Percentiles rank a stretch among this genome's conserved stretches.
phyloP scores from a whole-genome alignment of 2,329 filamentous ascomycete species.

The Colletotrichum sp. region DNA sequence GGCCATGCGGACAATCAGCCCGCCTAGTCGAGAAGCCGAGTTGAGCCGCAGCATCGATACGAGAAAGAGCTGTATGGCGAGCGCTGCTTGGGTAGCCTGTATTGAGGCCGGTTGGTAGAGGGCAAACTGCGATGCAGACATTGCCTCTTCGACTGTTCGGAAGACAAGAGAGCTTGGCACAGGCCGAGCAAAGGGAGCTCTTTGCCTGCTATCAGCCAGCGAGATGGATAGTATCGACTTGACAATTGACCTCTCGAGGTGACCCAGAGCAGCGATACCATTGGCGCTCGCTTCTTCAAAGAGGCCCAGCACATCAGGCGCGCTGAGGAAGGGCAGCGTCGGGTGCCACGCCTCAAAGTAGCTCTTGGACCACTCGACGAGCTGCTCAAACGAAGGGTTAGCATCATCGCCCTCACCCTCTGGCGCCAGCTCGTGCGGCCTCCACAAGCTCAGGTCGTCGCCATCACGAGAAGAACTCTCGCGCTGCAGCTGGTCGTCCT shows the following conservation, averaged over 20 bases:
- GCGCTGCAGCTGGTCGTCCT: conserved; percentile 54
- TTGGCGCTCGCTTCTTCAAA: conserved; percentile 47
- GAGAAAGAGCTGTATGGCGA: conserved; percentile 59
- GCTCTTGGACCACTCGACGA: conserved; percentile 53
- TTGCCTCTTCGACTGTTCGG: conserved; percentile 51
- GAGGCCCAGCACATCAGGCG: conserved; percentile 51
- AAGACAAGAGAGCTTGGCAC: conserved; percentile 52
- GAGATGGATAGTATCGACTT: conserved; percentile 59
- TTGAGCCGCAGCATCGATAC: conserved; percentile 62
- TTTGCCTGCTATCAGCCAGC: conserved; percentile 56
- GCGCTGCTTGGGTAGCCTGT: conserved; percentile 52
- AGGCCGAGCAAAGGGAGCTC: conserved; percentile 24
- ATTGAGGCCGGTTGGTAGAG: conserved; percentile 53
- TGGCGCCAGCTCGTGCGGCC: conserved; percentile 35
- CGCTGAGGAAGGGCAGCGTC: conserved; percentile 61
- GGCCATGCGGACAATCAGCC: conserved; percentile 58
- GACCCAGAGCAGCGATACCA: conserved; percentile 32
- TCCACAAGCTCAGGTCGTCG: conserved; percentile 37
- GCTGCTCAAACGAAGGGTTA: conserved; percentile 48
- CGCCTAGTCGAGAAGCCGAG: conserved; percentile 60
- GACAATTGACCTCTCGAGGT: conserved; percentile 46
- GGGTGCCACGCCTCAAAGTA: conserved; percentile 66
- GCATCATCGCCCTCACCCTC: background rate
- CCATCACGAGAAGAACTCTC: conserved; percentile 10
- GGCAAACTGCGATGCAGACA: conserved; percentile 52